Conservation (phyloP, 179 eudicot species). For the Carnegiea gigantea region DNA sequence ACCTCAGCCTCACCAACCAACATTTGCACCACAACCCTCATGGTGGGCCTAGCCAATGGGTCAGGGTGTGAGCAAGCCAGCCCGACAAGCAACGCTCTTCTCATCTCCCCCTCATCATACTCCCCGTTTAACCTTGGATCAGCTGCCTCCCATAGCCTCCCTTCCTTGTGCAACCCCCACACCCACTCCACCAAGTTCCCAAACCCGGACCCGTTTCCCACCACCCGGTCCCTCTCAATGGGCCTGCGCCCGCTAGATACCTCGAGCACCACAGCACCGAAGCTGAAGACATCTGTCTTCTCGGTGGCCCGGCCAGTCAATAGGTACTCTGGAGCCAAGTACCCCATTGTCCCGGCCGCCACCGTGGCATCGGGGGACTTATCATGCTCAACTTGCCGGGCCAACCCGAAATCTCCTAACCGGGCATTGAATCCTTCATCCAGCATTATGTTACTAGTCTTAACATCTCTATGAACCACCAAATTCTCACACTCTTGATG, state of each 20-base stretch:
- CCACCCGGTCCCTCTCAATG: constrained; percentile 30
- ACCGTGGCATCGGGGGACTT: constrained; percentile 48
- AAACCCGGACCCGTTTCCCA: constrained; percentile 3
- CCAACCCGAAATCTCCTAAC: constrained; percentile 42
- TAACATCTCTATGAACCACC: constrained; percentile 68
- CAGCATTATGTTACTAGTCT: constrained; percentile 66
- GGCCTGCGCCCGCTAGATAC: constrained; percentile 46
- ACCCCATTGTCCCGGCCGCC: constrained; percentile 55
- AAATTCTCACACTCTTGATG: constrained; percentile 72
- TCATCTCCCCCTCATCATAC: constrained; percentile 56
- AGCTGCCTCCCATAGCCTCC: constrained; percentile 44
- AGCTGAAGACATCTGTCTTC: constrained; percentile 47
- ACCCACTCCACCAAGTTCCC: constrained; percentile 68
- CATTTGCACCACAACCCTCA: constrained; percentile 73
- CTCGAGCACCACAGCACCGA: constrained; percentile 46
- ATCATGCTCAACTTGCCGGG: constrained; percentile 42
- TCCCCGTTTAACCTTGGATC: constrained; percentile 44
- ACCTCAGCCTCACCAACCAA: constrained; percentile 59
- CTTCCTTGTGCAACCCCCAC: constrained; percentile 63
- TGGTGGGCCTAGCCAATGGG: constrained; percentile 53
- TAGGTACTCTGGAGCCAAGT: constrained; percentile 45
- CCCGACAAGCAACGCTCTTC: constrained; percentile 57
- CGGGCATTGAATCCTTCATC: constrained; percentile 45
- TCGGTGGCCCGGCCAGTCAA: constrained; percentile 45
- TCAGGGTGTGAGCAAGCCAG: constrained; percentile 66